Evolutionary conservation across 1,284 basidiomycete species (phyloP).

Genomic region (Cutaneotrichosporon cutaneum): DNA sequence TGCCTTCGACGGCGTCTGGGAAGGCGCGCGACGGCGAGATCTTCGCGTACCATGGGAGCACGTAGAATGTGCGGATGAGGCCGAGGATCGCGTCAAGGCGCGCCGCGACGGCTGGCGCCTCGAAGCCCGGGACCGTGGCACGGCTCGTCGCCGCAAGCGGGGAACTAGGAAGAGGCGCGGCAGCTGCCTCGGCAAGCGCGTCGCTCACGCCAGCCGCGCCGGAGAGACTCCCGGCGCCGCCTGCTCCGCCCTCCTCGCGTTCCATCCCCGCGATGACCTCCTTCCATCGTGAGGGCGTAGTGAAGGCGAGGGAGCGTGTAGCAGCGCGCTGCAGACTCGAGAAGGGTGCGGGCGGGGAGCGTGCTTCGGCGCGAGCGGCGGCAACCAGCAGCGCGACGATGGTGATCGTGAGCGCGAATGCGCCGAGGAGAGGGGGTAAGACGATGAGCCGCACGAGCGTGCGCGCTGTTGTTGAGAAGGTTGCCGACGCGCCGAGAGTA

Average conservation of each 20-base stretch:
- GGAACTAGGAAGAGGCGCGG: neutral
- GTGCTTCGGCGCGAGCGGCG: constrained; percentile 5
- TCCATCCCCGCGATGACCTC: neutral
- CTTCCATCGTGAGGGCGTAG: constrained; percentile 8
- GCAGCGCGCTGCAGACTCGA: constrained; percentile 11
- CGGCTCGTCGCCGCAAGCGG: neutral
- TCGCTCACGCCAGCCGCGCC: neutral
- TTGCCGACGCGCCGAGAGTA: neutral
- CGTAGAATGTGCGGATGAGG: constrained; percentile 78
- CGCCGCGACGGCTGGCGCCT: constrained; percentile 55
- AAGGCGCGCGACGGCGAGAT: constrained; percentile 83
- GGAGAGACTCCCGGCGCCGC: neutral
- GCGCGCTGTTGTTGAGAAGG: neutral
- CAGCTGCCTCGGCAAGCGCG: constrained; percentile 4
- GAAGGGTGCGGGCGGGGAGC: constrained; percentile 1
- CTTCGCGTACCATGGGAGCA: constrained; percentile 77
- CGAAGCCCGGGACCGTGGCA: constrained; percentile 14
- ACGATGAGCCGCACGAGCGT: neutral
- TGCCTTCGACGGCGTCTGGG: constrained; percentile 73
- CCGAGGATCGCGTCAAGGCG: constrained; percentile 72
- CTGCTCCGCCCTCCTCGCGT: constrained; percentile 1
- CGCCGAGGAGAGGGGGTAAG: constrained; percentile 2
- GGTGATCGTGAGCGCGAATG: neutral
- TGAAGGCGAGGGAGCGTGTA: constrained; percentile 12
- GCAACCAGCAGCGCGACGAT: neutral